Evolutionary conservation across 2,329 filamentous ascomycete species (phyloP).

Genomic region (Torrubiella hemipterigena): DNA sequence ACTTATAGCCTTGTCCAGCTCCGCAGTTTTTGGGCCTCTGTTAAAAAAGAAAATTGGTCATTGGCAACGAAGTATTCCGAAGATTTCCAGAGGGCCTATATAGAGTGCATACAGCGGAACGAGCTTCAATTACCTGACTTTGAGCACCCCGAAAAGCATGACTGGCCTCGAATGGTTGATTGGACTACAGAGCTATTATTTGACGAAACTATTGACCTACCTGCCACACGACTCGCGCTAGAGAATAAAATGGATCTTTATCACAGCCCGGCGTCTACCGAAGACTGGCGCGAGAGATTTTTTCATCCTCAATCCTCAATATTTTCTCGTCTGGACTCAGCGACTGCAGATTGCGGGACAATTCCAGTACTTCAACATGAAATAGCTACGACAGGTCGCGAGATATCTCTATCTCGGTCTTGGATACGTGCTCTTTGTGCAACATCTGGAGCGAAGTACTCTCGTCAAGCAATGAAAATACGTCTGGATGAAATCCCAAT

Average conservation of each 20-base stretch:
- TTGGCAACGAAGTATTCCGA: constrained; percentile 42
- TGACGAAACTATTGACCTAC: constrained; percentile 34
- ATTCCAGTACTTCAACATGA: too few relatives aligned
- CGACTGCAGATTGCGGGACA: constrained; percentile 35
- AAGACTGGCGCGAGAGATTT: constrained; percentile 45
- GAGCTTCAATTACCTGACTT: constrained; percentile 52
- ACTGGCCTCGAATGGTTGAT: constrained; percentile 54
- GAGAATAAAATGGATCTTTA: constrained; percentile 28
- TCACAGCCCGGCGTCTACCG: constrained; percentile 16
- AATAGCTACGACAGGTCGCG: too few relatives aligned
- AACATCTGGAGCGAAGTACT: constrained; percentile 37
- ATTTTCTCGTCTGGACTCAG: constrained; percentile 44
- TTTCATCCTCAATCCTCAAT: constrained; percentile 41
- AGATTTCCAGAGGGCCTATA: constrained; percentile 53
- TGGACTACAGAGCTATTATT: constrained; percentile 50
- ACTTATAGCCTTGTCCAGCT: constrained; percentile 37
- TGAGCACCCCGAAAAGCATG: constrained; percentile 49
- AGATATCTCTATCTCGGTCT: too few relatives aligned
- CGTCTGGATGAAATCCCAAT: too few relatives aligned
- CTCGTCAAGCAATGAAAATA: constrained; percentile 31
- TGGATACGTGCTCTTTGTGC: constrained; percentile 49
- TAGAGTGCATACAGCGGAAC: constrained; percentile 52
- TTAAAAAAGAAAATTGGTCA: constrained; percentile 36
- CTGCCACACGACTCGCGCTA: constrained; percentile 31
- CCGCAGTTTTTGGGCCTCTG: constrained; percentile 40